Base-by-base conservation (phyloP, 768 basidiomycete species). In the Boletales sp. region DNA sequence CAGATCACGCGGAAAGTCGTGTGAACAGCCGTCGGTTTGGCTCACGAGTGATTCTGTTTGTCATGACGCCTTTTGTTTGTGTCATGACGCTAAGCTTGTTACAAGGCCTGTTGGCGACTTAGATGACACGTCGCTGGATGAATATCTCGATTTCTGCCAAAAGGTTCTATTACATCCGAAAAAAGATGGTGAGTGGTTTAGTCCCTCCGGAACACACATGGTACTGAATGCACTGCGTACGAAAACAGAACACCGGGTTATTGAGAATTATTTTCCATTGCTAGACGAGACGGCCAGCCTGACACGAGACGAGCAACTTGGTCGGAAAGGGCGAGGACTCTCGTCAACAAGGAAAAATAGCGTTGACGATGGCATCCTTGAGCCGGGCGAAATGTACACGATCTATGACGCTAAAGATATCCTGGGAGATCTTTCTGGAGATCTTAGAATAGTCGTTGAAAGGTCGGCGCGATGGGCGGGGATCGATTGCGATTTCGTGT, bases 371-470 rank as follows among this genome's bases (percentile, higher is more conserved):
- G 53, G 30, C 27, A 35, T 51, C n/a, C 69, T 54, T 21, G 72
- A 71, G 61, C 81, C 87, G 4, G 90, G 86, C 2, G 78, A 81
- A 52, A 67, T 68, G 43, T 83, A 86, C 69, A 71, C 71, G 43
- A 78, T 91, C 42, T 90, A 83, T 70, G 74, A 81, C 31, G 70
- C 76, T n/a, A 72, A 73, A n/a, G 93, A 93, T 56, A 70, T 80
- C 44, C 68, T 80, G 24, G 90, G 90, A 31, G 68, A 69, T 6
- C 51, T 87, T 27, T 73, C 80, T 3, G 69, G 60, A 5, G 80
- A 80, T 41, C 80, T 80, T 53, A 72, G 70, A 30, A 45, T 64
- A 36, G 73, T 93, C 9, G 48, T 90, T 0, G 62, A 63, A 18
- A 73, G 76, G 17, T 84, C 74, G 0, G 80, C 78, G 7, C 47